Base-by-base conservation (phyloP, 2,329 filamentous ascomycete genomes). In the Claviceps sp. region DNA sequence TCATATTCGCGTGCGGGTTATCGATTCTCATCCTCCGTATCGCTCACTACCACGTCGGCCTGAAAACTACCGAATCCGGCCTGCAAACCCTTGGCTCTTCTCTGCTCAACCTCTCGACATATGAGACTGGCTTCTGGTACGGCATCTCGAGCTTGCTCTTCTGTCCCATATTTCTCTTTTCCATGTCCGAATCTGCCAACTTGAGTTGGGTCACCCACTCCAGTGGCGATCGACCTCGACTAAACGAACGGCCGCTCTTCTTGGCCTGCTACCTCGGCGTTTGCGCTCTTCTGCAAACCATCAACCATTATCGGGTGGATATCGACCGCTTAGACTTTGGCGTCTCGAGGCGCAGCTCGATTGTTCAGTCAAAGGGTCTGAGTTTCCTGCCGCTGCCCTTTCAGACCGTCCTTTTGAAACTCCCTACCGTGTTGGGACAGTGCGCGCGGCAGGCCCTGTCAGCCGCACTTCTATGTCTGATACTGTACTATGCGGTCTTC, bases 191-290 rank as follows among this genome's bases (percentile, higher is more conserved):
- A 17, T 68, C 69, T 41, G 75, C 78, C 50, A 81, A 83, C 55
- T 73, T 96, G 51, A 76, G 78, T 56, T 87, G 85, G 78, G 81
- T 95, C 58, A 85, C 84, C 51, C 77, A 81, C 58, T 81, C 79
- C 66, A 82, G 73, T 55, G 82, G 77, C 58, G 87, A 93, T 64
- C 78, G 89, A 39, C 77, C 85, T 19, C 77, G 81, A 50, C 70
- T 96, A 54, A 97, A 97, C 64, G 91, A 97, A 72, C 80, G 86
- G 57, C 84, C 89, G 1, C 77, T 97, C 26, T 93, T 89, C 64
- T 73, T 95, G 49, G 82, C 87, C 38, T 79, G 77, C 54, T 82
- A 86, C 61, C 79, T 93, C 57, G 63, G 83, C 3, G 66, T 82
- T 1, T 74, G 93, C 44, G 87, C 86, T 4, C 54, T 86, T 10